phyloP scores from a whole-genome alignment of 164 flowering plant genomes.

The Magnolia sinica region DNA sequence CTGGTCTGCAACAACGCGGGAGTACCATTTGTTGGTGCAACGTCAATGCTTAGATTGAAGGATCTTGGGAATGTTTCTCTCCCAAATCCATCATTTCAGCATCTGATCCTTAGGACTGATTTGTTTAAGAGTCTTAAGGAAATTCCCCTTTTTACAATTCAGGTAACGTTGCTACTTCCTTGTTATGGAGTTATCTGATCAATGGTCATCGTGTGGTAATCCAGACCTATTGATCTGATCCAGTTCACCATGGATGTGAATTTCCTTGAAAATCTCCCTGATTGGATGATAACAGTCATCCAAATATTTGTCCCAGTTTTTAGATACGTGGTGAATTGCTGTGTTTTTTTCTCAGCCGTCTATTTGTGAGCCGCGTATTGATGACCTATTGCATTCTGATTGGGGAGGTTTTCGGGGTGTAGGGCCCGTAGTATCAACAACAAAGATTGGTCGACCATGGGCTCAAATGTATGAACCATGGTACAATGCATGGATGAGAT shows the following conservation, averaged over 20 bases:
- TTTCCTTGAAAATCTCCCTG: too few species aligned
- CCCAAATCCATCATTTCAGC: conserved; percentile 38
- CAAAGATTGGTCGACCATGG: too few species aligned
- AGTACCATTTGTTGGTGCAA: conserved; percentile 33
- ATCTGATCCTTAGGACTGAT: conserved; percentile 29
- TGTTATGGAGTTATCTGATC: not conserved
- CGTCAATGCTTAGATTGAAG: conserved; percentile 28
- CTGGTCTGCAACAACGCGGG: conserved; percentile 49
- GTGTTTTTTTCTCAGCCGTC: too few species aligned
- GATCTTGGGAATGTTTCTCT: conserved; percentile 39
- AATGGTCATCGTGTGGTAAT: not conserved
- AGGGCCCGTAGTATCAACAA: too few species aligned
- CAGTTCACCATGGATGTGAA: not conserved
- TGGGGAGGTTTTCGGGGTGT: too few species aligned
- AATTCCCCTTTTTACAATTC: conserved; percentile 38
- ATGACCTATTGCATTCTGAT: too few species aligned
- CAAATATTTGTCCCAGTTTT: too few species aligned
- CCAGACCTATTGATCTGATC: not conserved
- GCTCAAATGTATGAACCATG: too few species aligned
- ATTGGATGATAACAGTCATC: too few species aligned
- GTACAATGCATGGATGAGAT: too few species aligned
- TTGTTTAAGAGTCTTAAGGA: conserved; percentile 21
- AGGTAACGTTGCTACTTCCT: conserved; percentile 22
- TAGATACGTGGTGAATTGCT: too few species aligned
- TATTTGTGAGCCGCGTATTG: too few species aligned